Evolutionary conservation across 2,329 filamentous ascomycete species (phyloP).

Genomic region (Gliomastix tumulicola): DNA sequence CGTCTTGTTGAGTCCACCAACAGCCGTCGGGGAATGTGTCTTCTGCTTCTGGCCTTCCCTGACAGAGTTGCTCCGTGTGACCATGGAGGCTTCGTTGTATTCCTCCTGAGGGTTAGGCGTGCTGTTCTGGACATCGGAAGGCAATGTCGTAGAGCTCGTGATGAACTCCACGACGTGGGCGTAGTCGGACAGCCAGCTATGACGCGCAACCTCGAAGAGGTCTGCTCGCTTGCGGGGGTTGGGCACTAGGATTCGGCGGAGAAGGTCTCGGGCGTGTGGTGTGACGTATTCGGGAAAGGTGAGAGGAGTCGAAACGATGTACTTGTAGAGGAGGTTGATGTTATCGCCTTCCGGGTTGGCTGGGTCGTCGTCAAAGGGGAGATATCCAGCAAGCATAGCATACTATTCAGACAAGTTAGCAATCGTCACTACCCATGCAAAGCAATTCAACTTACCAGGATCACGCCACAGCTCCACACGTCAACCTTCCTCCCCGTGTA

Average conservation of each 20-base stretch:
- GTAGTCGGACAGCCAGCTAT: conserved; percentile 97
- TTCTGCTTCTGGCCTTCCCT: conserved; percentile 75
- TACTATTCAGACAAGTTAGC: conserved; percentile 55
- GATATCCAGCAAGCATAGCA: conserved; percentile 94
- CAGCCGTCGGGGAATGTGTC: conserved; percentile 34
- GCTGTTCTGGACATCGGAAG: conserved; percentile 76
- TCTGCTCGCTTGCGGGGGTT: conserved; percentile 93
- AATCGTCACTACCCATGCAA: background rate
- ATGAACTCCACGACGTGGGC: conserved; percentile 96
- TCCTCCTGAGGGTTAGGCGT: conserved; percentile 57
- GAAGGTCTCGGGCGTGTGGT: conserved; percentile 85
- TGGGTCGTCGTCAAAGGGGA: conserved; percentile 96
- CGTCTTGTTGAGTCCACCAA: conserved; percentile 63
- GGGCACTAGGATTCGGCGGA: conserved; percentile 88
- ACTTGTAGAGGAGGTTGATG: conserved; percentile 98
- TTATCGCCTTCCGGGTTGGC: conserved; percentile 98
- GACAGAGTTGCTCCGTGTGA: conserved; percentile 87
- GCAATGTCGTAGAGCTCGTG: conserved; percentile 86
- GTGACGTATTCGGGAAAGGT: conserved; percentile 99
- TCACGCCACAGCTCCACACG: conserved; percentile 98
- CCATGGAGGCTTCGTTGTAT: conserved; percentile 46
- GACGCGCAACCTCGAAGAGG: conserved; percentile 91
- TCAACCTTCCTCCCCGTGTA: conserved; percentile 98
- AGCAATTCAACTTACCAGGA: conserved; percentile 65
- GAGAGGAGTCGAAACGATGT: conserved; percentile 93